Evolutionary conservation across 108 stramenopile species (phyloP), one percentile per base, ranked within the genome.

Genomic region (Seminavis robusta): DNA sequence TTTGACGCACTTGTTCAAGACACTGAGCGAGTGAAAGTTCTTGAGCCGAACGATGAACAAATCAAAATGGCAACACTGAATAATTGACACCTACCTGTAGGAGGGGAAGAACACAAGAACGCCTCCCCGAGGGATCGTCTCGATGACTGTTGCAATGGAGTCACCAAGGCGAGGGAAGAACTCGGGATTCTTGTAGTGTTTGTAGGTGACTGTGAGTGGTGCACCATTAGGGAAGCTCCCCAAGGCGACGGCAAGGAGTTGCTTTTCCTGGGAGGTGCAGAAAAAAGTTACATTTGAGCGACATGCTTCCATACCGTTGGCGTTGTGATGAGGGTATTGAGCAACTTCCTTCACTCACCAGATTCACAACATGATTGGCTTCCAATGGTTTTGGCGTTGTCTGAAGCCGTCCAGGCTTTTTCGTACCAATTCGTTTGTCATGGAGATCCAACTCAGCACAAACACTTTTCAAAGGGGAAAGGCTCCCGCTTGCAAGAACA

Each of bases 91-190:
- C n/a, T n/a, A n/a, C n/a, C n/a, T 41, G 50, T 82, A 89, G 49
- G 76, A 81, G 17, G 88, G 82, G 5, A 90, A 60, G 50, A 90
- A 90, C 6, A 90, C 67, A n/a, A 89, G 50, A 20, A 80, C 73
- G 7, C 89, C 89, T 31, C 89, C 89, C 8, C 42, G 36, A 24
- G 80, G 79, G 15, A 84, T 73, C 15, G 71, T 41, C 55, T 73
- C 81, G 2, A 83, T 58, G 9, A 85, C 59, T 27, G 64, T 62
- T 1, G 81, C 83, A 31, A 91, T 64, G 0, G 85, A 60, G 60
- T 78, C 56, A 7, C 89, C 89, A 40, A 91, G 76, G 27, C 76
- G 79, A 27, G 67, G 67, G 15, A 79, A 52, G 58, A 81, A 91
- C 0, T 46, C 64, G 2, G 56, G 31, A 13, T 76, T 37, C 21